A percentile compares a stretch with the other conserved stretches of the same genome.
Conservation (phyloP, 2,329 filamentous ascomycete genomes). For the Ceratocystis variospora region DNA sequence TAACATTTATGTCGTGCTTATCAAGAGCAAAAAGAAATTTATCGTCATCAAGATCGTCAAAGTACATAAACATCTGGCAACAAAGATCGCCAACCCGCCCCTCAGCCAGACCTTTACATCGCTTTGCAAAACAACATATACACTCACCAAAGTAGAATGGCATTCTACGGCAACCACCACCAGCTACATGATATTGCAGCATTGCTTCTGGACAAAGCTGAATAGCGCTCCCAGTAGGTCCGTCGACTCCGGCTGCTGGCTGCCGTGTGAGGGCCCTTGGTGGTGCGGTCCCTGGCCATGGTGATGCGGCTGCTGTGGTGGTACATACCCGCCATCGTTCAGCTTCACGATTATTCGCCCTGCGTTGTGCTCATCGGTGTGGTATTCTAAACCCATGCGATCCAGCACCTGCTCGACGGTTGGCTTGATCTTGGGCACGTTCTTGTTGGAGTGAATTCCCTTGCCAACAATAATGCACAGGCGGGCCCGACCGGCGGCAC, state of each 20-base stretch:
- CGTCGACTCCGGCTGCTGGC: constrained; percentile 32
- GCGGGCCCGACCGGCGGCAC: constrained; percentile 59
- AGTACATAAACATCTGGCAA: not conserved
- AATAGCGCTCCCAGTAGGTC: constrained; percentile 19
- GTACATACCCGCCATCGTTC: constrained; percentile 51
- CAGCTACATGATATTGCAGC: constrained; percentile 60
- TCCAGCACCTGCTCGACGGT: constrained; percentile 75
- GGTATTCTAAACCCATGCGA: constrained; percentile 68
- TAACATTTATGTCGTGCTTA: not conserved
- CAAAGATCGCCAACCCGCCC: not conserved
- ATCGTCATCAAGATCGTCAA: constrained; percentile 10
- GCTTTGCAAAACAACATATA: not conserved
- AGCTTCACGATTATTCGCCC: constrained; percentile 83
- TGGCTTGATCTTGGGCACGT: constrained; percentile 93
- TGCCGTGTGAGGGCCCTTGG: constrained; percentile 11
- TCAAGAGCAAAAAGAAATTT: not conserved
- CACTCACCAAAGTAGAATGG: too few species aligned
- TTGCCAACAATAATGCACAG: constrained; percentile 93
- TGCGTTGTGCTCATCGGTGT: constrained; percentile 68
- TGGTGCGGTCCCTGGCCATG: constrained; percentile 22
- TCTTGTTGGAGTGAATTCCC: constrained; percentile 70
- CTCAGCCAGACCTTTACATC: not conserved
- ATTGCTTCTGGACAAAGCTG: constrained; percentile 48
- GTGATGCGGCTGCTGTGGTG: constrained; percentile 29
- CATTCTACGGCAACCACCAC: not conserved